Conservation (phyloP, 768 basidiomycete genomes). For the Leccinum subgranulosum region DNA sequence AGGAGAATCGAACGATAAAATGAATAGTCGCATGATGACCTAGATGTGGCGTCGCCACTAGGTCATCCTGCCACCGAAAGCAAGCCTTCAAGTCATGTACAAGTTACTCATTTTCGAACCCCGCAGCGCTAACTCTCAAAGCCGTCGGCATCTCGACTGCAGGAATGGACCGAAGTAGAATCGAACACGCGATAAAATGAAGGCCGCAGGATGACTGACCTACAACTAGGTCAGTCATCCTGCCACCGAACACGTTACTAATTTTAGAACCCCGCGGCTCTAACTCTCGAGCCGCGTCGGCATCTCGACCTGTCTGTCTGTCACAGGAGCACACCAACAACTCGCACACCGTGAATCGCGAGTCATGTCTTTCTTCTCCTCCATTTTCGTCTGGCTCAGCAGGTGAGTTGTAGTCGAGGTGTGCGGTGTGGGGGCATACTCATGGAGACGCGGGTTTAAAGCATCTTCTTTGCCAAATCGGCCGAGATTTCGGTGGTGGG, state of each 20-base stretch:
- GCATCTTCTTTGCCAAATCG: slow-evolving; percentile 82
- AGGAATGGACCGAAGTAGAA: neutral
- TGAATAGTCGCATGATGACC: no score
- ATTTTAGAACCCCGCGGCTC: slow-evolving; percentile 16
- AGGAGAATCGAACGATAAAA: slow-evolving; percentile 1
- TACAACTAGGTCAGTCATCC: slow-evolving; percentile 5
- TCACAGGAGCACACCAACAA: no score
- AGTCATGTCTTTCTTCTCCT: slow-evolving; percentile 48
- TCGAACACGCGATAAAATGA: slow-evolving; percentile 3
- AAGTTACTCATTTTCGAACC: no score
- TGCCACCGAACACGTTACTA: neutral
- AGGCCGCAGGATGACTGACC: neutral
- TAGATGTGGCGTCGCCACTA: no score
- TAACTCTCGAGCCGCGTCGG: neutral
- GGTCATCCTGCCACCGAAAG: no score
- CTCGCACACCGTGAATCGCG: neutral
- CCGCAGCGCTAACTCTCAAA: no score
- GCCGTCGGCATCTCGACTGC: no score
- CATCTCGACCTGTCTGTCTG: neutral
- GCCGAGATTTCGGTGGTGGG: slow-evolving; percentile 92
- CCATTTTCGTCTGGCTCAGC: slow-evolving; percentile 58
- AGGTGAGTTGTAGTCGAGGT: slow-evolving; percentile 32
- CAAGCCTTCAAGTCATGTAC: no score
- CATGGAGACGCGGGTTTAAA: slow-evolving; percentile 22
- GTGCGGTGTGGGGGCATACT: neutral